Percentiles rank a stretch among this genome's conserved stretches.
Conservation (phyloP, 441 rosid genomes). For the Corymbia calophylla region DNA sequence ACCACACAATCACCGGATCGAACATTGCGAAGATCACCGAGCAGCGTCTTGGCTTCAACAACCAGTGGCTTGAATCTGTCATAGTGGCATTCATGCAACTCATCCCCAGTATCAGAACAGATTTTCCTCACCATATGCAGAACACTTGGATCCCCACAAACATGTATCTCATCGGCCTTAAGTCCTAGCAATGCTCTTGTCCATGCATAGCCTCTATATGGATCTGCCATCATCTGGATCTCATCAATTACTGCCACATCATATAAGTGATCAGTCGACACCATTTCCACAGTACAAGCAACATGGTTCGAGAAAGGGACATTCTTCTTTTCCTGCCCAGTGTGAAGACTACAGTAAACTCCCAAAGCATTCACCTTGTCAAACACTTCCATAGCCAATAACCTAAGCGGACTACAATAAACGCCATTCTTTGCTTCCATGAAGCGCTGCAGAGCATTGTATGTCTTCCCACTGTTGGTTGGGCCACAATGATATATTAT, state of each 20-base stretch:
- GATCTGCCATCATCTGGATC: conserved; percentile 85
- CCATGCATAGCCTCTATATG: conserved; percentile 85
- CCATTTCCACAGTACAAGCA: conserved; percentile 96
- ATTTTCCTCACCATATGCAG: conserved; percentile 67
- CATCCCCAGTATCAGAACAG: conserved; percentile 86
- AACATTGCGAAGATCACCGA: conserved; percentile 72
- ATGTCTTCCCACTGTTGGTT: conserved; percentile 95
- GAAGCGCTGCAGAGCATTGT: conserved; percentile 79
- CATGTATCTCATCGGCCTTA: conserved; percentile 92
- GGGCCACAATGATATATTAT: conserved; percentile 94
- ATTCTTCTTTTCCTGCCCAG: conserved; percentile 82
- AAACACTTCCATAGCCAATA: conserved; percentile 96
- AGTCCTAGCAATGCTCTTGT: conserved; percentile 83
- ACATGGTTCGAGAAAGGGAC: conserved; percentile 77
- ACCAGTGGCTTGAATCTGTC: conserved; percentile 83
- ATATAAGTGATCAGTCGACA: conserved; percentile 58
- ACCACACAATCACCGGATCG: conserved; percentile 88
- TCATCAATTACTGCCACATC: conserved; percentile 94
- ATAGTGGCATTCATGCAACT: conserved; percentile 72
- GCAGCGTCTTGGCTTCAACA: conserved; percentile 79
- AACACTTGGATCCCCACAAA: conserved; percentile 97
- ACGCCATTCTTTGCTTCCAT: conserved; percentile 92
- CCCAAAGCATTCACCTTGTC: conserved; percentile 86
- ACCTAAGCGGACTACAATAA: conserved; percentile 92
- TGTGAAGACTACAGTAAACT: conserved; percentile 78